Evolutionary conservation across 2,329 filamentous ascomycete genomes (phyloP).

Genomic region (Pseudogymnoascus sp.): DNA sequence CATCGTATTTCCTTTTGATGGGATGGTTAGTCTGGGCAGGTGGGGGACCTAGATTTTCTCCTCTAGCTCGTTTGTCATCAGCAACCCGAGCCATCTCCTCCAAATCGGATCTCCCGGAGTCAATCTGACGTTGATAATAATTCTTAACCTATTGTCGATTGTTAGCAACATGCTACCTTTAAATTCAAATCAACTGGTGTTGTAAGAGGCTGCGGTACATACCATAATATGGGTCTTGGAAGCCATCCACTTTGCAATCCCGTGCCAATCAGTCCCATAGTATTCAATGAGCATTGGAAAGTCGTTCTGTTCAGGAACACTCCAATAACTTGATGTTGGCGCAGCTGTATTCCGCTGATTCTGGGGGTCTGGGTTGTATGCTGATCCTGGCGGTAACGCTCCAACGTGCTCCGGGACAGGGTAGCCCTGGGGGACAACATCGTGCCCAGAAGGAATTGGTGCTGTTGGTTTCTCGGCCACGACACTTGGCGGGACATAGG

Average conservation of each 20-base stretch:
- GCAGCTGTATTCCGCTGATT: constrained; percentile 30
- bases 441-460: constrained; percentile 19
- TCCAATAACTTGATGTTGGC: constrained; percentile 79
- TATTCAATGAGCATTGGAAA: constrained; percentile 66
- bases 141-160: constrained; percentile 54
- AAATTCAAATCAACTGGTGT: constrained; percentile 25
- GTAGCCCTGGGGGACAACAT: constrained; percentile 18
- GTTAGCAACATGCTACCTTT: constrained; percentile 30
- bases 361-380: constrained; percentile 18
- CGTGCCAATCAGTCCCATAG: constrained; percentile 73
- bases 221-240: constrained; percentile 86
- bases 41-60: constrained; percentile 55
- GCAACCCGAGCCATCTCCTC: constrained; percentile 55
- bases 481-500: constrained; percentile 21
- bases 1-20: constrained; percentile 48
- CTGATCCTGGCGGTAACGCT: background rate
- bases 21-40: constrained; percentile 50
- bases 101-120: constrained; percentile 53
- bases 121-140: constrained; percentile 59
- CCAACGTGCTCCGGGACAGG: constrained; percentile 24
- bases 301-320: constrained; percentile 71
- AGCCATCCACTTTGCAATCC: constrained; percentile 72
- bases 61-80: constrained; percentile 48
- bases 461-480: constrained; percentile 21
- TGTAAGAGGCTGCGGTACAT: constrained; percentile 32